Evolutionary conservation across 352 stramenopile genomes (phyloP).

Genomic region (Pythium utonaiense): DNA sequence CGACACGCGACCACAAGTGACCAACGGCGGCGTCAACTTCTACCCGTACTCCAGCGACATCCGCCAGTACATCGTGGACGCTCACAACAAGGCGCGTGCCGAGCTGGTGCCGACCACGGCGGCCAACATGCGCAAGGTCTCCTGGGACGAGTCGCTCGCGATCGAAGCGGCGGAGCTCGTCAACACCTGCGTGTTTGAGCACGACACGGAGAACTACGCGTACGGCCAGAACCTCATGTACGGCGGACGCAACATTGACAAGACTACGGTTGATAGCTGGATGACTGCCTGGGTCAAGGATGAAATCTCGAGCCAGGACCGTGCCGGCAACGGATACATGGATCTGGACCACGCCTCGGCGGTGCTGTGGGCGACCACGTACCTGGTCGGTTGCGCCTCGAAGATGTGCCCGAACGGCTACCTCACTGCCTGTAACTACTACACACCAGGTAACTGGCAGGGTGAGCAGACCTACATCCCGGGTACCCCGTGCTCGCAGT

Average conservation of each 20-base stretch:
- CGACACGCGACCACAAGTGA: slow-evolving; percentile 2
- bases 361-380: slow-evolving; percentile 37
- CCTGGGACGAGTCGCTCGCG: slow-evolving; percentile 34
- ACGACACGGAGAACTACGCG: slow-evolving; percentile 36
- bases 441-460: slow-evolving; percentile 33
- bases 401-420: slow-evolving; percentile 33
- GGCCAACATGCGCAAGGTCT: slow-evolving; percentile 37
- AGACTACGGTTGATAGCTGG: slow-evolving; percentile 25
- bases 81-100: slow-evolving; percentile 34
- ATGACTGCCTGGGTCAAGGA: slow-evolving; percentile 33
- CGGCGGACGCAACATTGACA: slow-evolving; percentile 23
- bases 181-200: slow-evolving; percentile 34
- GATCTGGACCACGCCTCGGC: slow-evolving; percentile 37
- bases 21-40: slow-evolving; percentile 34
- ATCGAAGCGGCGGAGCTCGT: slow-evolving; percentile 38
- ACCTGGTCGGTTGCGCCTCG: slow-evolving; percentile 34
- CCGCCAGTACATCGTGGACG: slow-evolving; percentile 31
- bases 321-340: slow-evolving; percentile 27
- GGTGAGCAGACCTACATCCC: slow-evolving; percentile 30
- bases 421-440: slow-evolving; percentile 41
- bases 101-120: slow-evolving; percentile 23
- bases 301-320: slow-evolving; percentile 30
- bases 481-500: slow-evolving; percentile 31
- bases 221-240: slow-evolving; percentile 44
- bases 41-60: slow-evolving; percentile 31